phyloP scores from a whole-genome alignment of 768 basidiomycete species.

The Lyophyllum decastes region DNA sequence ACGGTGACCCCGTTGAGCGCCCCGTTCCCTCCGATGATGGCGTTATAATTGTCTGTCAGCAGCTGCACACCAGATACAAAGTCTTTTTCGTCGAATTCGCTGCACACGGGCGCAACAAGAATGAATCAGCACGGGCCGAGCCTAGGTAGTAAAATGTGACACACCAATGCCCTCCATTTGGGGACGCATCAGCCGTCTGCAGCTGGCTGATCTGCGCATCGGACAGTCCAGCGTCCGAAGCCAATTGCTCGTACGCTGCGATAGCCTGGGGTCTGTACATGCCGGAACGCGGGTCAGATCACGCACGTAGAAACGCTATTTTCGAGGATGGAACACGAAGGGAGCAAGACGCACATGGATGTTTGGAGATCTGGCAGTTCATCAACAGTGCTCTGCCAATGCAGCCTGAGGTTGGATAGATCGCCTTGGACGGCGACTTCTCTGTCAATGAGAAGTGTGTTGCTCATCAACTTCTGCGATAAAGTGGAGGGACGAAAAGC shows the following conservation, averaged over 20 bases:
- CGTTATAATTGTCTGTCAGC: constrained; percentile 23
- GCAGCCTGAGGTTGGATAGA: constrained; percentile 21
- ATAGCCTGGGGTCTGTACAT: constrained; percentile 21
- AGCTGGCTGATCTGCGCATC: constrained; percentile 17
- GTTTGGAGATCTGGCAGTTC: constrained; percentile 21
- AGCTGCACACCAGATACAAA: constrained; percentile 29
- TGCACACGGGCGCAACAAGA: not conserved
- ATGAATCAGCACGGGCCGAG: not conserved
- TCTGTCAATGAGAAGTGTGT: constrained; percentile 3
- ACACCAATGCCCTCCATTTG: constrained; percentile 26
- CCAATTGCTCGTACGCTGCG: constrained; percentile 23
- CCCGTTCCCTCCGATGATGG: constrained; percentile 17
- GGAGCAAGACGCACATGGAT: constrained; percentile 17
- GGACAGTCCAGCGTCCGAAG: constrained; percentile 16
- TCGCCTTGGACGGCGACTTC: constrained; percentile 27
- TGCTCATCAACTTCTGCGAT: not conserved
- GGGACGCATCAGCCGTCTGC: constrained; percentile 27
- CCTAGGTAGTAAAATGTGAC: not conserved
- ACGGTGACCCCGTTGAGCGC: constrained; percentile 19
- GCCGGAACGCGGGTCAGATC: not conserved
- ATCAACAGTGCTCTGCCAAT: constrained; percentile 26
- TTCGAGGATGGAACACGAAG: not conserved
- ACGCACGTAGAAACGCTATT: not conserved
- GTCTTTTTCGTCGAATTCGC: constrained; percentile 26
- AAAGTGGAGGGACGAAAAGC: not conserved